Evolutionary conservation across 768 basidiomycete genomes (phyloP).

Genomic region (Xanthoconium stramineum): DNA sequence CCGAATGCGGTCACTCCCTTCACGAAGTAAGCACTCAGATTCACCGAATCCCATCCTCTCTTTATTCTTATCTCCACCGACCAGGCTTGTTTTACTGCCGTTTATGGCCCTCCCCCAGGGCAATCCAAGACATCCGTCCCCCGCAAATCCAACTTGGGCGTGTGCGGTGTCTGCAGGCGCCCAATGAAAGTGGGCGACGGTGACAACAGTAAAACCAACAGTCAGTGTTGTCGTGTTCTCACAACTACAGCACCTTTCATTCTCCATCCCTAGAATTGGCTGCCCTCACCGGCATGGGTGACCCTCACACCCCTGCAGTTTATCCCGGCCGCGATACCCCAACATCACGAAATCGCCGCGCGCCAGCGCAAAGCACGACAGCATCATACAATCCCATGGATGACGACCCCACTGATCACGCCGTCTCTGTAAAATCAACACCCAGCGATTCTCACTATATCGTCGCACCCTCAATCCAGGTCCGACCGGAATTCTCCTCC

Average conservation of each 20-base stretch:
- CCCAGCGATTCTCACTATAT: conserved; percentile 60
- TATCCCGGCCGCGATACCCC: conserved; percentile 68
- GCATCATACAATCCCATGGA: conserved; percentile 63
- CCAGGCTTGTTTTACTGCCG: conserved; percentile 94
- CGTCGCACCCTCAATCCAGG: conserved; percentile 89
- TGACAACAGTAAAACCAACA: conserved; percentile 80
- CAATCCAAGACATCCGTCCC: conserved; percentile 53
- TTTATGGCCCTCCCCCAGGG: conserved; percentile 84
- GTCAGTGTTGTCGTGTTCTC: conserved; percentile 45
- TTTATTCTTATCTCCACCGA: conserved; percentile 1
- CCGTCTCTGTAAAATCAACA: conserved; percentile 46
- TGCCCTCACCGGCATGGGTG: conserved; percentile 86
- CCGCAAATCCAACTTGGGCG: conserved; percentile 79
- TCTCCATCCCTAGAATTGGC: conserved; percentile 70
- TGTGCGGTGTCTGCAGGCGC: conserved; percentile 94
- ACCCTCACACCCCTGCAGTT: conserved; percentile 48
- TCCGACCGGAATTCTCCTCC: conserved; percentile 87
- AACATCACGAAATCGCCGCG: conserved; percentile 34
- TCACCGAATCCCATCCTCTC: neutral
- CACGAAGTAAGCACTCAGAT: conserved; percentile 62
- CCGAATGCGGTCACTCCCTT: conserved; percentile 96
- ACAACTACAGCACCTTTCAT: conserved; percentile 4
- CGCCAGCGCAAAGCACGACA: conserved; percentile 20
- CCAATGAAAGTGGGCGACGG: conserved; percentile 96
- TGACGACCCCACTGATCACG: conserved; percentile 80